These are phyloP conservation scores for Eucalyptus cladocalyx DNA, from an alignment of 345 rosid genomes.

Conservation along the genomic window DNA sequence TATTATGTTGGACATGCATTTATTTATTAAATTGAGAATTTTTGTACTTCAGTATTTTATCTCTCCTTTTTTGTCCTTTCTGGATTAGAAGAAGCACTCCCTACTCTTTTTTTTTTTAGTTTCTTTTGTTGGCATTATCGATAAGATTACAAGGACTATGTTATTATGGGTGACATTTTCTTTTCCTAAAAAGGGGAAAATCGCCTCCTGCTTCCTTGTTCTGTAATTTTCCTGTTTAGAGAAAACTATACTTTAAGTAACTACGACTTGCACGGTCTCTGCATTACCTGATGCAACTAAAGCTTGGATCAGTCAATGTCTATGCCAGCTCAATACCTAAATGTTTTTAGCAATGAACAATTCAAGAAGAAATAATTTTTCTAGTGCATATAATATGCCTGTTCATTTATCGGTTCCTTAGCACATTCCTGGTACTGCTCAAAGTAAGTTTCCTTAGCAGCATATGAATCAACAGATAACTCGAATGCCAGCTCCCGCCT, in stretches of 20 bases:
- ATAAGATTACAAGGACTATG: background rate
- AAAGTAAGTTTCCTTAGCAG: background rate
- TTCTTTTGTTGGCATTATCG: background rate
- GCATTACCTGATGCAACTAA: background rate
- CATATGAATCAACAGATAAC: background rate
- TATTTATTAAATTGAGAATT: background rate
- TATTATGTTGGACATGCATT: background rate
- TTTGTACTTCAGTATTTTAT: background rate
- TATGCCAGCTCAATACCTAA: background rate
- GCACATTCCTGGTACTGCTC: background rate
- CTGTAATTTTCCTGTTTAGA: too few relatives aligned
- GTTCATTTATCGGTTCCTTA: background rate
- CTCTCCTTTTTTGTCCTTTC: background rate
- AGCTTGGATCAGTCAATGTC: background rate
- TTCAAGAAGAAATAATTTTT: background rate
- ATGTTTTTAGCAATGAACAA: background rate
- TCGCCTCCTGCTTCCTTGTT: background rate
- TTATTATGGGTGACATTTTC: background rate
- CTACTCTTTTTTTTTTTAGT: background rate
- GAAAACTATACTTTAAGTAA: background rate
- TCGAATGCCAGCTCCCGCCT: background rate
- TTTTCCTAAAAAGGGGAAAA: background rate
- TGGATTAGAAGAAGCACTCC: background rate
- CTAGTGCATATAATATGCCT: background rate
- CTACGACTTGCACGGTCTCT: background rate